Conservation (phyloP, 345 rosid species). For the Eutrema japonicum region DNA sequence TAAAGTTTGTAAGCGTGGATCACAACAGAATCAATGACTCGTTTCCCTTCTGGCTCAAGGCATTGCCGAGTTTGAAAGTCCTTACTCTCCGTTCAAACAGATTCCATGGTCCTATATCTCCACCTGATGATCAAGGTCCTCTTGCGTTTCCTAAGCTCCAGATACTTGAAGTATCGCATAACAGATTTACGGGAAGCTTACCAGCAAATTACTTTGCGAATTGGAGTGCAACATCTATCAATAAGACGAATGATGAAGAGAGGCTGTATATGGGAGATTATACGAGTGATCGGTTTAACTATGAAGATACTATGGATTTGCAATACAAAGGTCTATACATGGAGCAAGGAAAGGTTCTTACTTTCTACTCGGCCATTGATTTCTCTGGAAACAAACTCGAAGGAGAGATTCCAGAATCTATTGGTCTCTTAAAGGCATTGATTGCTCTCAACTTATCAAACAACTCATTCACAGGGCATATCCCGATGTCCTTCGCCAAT, state of each 20-base stretch:
- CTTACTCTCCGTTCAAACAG: conserved; percentile 37
- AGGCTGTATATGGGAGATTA: conserved; percentile 38
- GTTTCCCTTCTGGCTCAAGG: conserved; percentile 36
- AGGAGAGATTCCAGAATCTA: conserved; percentile 38
- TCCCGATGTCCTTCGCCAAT: conserved; percentile 32
- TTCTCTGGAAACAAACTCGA: conserved; percentile 39
- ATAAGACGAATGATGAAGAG: conserved; percentile 25
- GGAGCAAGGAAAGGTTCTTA: conserved; percentile 41
- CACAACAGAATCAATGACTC: conserved; percentile 2
- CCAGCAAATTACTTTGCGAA: conserved; percentile 29
- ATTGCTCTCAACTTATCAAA: conserved; percentile 41
- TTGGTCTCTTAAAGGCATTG: conserved; percentile 30
- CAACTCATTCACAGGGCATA: conserved; percentile 38
- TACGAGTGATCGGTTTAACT: neutral
- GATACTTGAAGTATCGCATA: conserved; percentile 13
- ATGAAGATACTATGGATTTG: conserved; percentile 34
- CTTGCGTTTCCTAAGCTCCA: conserved; percentile 6
- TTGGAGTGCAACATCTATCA: conserved; percentile 30
- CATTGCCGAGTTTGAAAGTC: conserved; percentile 33
- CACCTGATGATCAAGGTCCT: neutral
- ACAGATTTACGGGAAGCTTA: conserved; percentile 30
- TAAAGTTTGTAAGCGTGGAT: neutral
- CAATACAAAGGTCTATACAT: conserved; percentile 42
- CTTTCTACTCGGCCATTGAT: conserved; percentile 27
- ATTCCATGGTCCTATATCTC: conserved; percentile 13